Evolutionary conservation across 116 monocot species (phyloP).

Genomic region (Papilionanthe hybrid): DNA sequence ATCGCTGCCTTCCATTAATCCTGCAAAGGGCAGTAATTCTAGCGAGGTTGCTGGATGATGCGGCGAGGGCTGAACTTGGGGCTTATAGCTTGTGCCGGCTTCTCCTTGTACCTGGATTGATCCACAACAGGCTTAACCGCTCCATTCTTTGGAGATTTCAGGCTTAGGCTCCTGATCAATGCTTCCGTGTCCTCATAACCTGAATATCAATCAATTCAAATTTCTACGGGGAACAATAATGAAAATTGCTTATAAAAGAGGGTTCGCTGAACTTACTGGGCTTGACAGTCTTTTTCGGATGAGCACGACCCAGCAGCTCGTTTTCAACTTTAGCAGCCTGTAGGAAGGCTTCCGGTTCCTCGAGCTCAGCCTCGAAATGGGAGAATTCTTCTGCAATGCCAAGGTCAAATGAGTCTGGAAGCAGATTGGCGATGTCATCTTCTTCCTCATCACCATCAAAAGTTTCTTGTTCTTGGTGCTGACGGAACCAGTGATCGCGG

Average conservation of each 20-base stretch:
- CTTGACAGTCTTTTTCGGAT: constrained; percentile 4
- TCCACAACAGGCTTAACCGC: constrained; percentile 16
- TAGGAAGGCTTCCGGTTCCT: constrained; percentile 14
- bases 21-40: not conserved
- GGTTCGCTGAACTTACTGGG: not conserved
- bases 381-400: constrained; percentile 40
- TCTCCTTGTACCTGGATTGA: constrained; percentile 42
- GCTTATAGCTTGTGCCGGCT: constrained; percentile 45
- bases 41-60: constrained; percentile 85
- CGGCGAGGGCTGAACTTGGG: constrained; percentile 45
- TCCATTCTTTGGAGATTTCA: constrained; percentile 54
- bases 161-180: constrained; percentile 42
- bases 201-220: constrained; percentile 1
- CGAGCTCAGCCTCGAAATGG: constrained; percentile 5
- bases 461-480: constrained; percentile 64
- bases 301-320: not conserved
- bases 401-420: constrained; percentile 71
- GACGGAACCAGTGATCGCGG: constrained; percentile 85
- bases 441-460: constrained; percentile 42
- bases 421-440: constrained; percentile 43
- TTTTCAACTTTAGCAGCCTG: not conserved
- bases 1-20: no score
- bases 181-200: constrained; percentile 33
- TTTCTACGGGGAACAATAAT: not conserved
- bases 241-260: not conserved